Conservation (phyloP, 2,329 filamentous ascomycete genomes). For the Septoria linicola region DNA sequence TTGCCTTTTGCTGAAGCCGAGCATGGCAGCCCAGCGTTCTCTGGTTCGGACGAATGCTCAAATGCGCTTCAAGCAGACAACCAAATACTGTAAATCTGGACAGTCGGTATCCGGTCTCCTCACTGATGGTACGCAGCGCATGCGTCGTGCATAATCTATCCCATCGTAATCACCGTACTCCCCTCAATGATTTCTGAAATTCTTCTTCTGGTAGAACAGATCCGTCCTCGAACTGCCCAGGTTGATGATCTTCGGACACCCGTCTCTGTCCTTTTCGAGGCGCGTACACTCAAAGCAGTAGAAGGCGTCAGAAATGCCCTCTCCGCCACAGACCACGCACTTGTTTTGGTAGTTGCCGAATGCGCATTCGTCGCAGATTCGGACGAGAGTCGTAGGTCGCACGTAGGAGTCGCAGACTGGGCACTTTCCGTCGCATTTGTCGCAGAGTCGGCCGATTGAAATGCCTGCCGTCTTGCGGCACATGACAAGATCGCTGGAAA, state of each 20-base stretch:
- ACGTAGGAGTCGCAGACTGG: conserved; percentile 99
- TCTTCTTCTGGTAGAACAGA: conserved; percentile 75
- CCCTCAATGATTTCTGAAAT: conserved; percentile 59
- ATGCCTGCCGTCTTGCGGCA: conserved; percentile 98
- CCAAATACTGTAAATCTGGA: too few species aligned
- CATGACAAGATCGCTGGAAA: conserved; percentile 86
- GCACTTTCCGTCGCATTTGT: conserved; percentile 99
- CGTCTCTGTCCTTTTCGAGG: conserved; percentile 93
- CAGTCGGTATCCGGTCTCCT: too few species aligned
- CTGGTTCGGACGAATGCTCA: too few species aligned
- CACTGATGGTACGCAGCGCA: too few species aligned
- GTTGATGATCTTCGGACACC: conserved; percentile 99
- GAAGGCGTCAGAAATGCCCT: conserved; percentile 96
- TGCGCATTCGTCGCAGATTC: conserved; percentile 98
- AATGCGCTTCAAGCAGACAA: too few species aligned
- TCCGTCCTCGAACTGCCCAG: conserved; percentile 93
- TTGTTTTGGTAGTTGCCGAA: conserved; percentile 99
- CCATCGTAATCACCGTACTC: not conserved
- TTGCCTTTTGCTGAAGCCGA: too few species aligned
- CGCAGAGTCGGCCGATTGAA: conserved; percentile 96
- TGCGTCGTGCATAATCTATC: too few species aligned
- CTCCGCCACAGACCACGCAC: conserved; percentile 96
- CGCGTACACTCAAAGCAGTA: conserved; percentile 99
- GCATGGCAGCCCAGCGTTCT: too few species aligned
- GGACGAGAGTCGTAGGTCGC: conserved; percentile 91